phyloP scores from a whole-genome alignment of 108 stramenopile genomes.

The Thalassiosira profunda region DNA sequence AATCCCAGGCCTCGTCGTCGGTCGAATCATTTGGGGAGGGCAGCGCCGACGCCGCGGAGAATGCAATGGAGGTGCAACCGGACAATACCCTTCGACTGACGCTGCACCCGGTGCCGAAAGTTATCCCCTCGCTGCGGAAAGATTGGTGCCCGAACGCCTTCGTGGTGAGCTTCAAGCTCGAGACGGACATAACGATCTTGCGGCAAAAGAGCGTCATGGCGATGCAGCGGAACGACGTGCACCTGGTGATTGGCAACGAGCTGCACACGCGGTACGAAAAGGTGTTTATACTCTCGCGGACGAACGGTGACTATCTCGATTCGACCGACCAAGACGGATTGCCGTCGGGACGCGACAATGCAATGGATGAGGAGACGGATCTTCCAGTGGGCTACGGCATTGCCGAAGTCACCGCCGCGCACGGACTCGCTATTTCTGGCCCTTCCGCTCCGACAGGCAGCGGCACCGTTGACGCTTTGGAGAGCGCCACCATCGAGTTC shows the following conservation, averaged over 20 bases:
- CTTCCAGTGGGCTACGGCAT: conserved; percentile 32
- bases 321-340: conserved; percentile 5
- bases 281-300: conserved; percentile 67
- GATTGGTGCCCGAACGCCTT: conserved; percentile 95
- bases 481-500: conserved; percentile 63
- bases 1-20: conserved; percentile 5
- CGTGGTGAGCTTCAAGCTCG: conserved; percentile 98
- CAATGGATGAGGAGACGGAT: conserved; percentile 34
- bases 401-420: conserved; percentile 18
- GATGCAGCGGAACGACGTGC: conserved; percentile 89
- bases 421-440: conserved; percentile 19
- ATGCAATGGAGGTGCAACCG: conserved; percentile 8
- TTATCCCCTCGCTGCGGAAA: conserved; percentile 72
- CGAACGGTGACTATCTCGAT: conserved; percentile 10
- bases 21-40: conserved; percentile 5
- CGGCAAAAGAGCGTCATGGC: conserved; percentile 88
- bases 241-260: conserved; percentile 97
- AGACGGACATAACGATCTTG: conserved; percentile 93
- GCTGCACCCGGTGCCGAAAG: conserved; percentile 92
- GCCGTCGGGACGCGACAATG: neutral
- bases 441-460: neutral
- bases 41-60: conserved; percentile 1
- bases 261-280: conserved; percentile 88
- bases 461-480: conserved; percentile 50
- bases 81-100: conserved; percentile 61